Conservation (phyloP, 257 asterid species). For the Jasminum sambac region DNA sequence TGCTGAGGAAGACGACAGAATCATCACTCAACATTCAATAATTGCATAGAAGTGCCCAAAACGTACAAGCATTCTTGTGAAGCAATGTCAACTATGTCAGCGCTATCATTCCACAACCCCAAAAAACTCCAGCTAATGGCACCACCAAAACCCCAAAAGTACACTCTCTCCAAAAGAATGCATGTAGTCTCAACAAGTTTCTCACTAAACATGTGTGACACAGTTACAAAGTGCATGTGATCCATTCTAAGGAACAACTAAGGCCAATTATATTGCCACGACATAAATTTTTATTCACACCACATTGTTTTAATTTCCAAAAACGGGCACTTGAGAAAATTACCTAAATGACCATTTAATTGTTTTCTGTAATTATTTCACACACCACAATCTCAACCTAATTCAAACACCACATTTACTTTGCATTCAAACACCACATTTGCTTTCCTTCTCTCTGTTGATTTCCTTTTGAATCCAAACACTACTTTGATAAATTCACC, state of each 20-base stretch:
- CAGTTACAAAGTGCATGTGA: background rate
- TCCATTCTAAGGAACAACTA: background rate
- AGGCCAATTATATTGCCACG: no score
- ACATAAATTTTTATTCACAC: no score
- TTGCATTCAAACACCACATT: no score
- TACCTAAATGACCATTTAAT: no score
- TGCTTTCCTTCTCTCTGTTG: no score
- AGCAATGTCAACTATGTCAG: background rate
- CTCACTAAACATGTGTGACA: background rate
- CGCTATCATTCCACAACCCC: background rate
- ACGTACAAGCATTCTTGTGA: background rate
- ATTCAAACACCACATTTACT: no score
- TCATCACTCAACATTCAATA: background rate
- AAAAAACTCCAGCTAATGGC: background rate
- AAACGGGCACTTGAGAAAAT: no score
- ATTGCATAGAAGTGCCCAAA: background rate
- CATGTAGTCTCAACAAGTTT: background rate
- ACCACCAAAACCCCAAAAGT: background rate
- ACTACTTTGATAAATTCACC: no score
- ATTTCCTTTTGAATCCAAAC: no score
- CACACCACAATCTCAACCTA: no score
- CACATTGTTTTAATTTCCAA: no score
- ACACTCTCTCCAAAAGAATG: background rate
- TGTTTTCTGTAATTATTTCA: no score
- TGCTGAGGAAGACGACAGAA: background rate